Evolutionary conservation across 2,329 filamentous ascomycete species (phyloP).

Genomic region (Aschersonia sp.): DNA sequence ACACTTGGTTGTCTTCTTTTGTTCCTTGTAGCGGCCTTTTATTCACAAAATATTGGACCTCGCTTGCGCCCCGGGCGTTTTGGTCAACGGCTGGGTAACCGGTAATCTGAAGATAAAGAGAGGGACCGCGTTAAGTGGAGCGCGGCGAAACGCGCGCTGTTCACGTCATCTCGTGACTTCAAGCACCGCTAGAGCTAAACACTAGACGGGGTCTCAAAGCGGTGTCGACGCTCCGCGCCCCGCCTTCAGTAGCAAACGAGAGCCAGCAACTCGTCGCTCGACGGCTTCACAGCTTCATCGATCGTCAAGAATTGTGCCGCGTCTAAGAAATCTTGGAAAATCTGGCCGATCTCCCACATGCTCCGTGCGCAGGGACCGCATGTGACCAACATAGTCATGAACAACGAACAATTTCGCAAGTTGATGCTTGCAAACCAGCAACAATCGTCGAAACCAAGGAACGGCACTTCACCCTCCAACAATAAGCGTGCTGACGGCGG

Average conservation of each 20-base stretch:
- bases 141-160: slow-evolving; percentile 5
- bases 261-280: too few species aligned
- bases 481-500: slow-evolving; percentile 18
- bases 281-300: too few species aligned
- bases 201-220: too few species aligned
- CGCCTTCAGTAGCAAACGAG: too few species aligned
- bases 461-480: slow-evolving; percentile 28
- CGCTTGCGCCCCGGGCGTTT: too few species aligned
- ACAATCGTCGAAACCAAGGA: slow-evolving; percentile 23
- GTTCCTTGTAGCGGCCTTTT: too few species aligned
- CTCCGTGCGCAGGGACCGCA: background rate
- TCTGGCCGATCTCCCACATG: background rate
- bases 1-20: too few species aligned
- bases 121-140: slow-evolving; percentile 21
- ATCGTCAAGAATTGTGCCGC: background rate
- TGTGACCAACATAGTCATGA: slow-evolving; percentile 46
- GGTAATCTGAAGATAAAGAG: background rate
- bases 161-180: slow-evolving; percentile 24
- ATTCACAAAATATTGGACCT: too few species aligned
- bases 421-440: slow-evolving; percentile 44
- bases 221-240: too few species aligned
- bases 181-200: background rate
- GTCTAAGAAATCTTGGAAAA: too few species aligned
- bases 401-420: slow-evolving; percentile 87
- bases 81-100: background rate